Evolutionary conservation across 257 asterid species (phyloP), one percentile per base, ranked within the genome.

Genomic region (Osmanthus fragrans): DNA sequence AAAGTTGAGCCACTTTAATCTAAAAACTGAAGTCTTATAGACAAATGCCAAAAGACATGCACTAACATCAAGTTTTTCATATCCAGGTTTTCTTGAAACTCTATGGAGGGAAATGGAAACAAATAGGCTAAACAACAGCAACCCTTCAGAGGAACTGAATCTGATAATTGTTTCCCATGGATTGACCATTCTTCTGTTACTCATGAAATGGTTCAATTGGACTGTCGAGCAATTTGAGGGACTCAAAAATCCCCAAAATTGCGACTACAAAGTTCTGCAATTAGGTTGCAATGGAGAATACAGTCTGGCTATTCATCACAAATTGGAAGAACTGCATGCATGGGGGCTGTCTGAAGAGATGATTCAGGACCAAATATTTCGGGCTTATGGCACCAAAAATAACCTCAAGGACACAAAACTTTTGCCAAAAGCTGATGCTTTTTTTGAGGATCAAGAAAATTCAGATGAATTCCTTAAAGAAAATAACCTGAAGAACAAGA

Each of bases 151-250:
- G 0, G 91, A 86, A 19, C 39, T 82, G 64, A 85, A 88, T 77
- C 47, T 91, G 73, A 84, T 91, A 30, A 73, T 90, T 1, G 90
- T 89, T 19, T 87, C 92, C 1, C 97, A 91, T 70, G 97, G 93
- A 60, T 79, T 91, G 15, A 79, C 89, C 0, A 84, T 87, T 79
- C 89, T 90, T 49, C 78, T 91, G 0, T 81, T 91, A 23, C 88
- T 91, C 1, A 91, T 88, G 93, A 91, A 86, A 80, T 91, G 93
- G 93, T 91, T 91, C 81, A 82, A 86, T n/a, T 91, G 97, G 97
- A 88, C 86, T 0, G 87, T 87, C 2, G 91, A 90, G 34, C 86
- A 92, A 77, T 87, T 92, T 33, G 97, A 88, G 81, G 80, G 36
- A 3, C 80, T 92, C 13, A 79, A 88, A 1, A 88, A 84, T 56